Percentiles rank a stretch among this genome's conserved stretches.
These are phyloP conservation scores for Pseudomonodictys pantanalensis DNA, from an alignment of 495 filamentous ascomycete genomes.

Conservation along the genomic window DNA sequence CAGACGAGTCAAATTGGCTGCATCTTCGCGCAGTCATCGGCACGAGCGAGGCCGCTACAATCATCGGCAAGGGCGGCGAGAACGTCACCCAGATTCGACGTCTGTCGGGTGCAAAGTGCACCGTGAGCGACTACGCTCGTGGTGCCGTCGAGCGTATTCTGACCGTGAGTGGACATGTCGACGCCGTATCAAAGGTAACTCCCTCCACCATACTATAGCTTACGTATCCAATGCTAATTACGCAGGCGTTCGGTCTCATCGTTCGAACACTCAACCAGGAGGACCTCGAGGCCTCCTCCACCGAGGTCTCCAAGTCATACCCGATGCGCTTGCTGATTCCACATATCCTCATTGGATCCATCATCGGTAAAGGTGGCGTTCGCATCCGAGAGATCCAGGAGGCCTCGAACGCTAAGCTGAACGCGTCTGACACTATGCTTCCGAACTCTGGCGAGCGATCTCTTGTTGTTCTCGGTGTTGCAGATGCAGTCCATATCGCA, in stretches of 20 bases:
- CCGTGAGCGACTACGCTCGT: slow-evolving; percentile 94
- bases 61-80: slow-evolving; percentile 97
- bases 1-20: slow-evolving; percentile 94
- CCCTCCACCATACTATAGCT: slow-evolving; percentile 1
- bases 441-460: slow-evolving; percentile 94
- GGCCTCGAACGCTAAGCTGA: slow-evolving; percentile 91
- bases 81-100: slow-evolving; percentile 93
- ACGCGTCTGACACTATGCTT: slow-evolving; percentile 91
- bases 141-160: slow-evolving; percentile 95
- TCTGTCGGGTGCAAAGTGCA: slow-evolving; percentile 93
- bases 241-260: slow-evolving; percentile 92
- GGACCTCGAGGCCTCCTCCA: slow-evolving; percentile 79
- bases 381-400: slow-evolving; percentile 98
- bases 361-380: slow-evolving; percentile 93
- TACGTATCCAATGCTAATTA: slow-evolving; percentile 23
- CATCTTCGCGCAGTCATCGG: slow-evolving; percentile 95
- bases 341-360: slow-evolving; percentile 95
- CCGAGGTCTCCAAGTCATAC: slow-evolving; percentile 91
- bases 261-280: slow-evolving; percentile 98
- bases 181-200: slow-evolving; percentile 93
- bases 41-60: slow-evolving; percentile 92
- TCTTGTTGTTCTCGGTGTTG: slow-evolving; percentile 62
- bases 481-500: slow-evolving; percentile 87
- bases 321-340: slow-evolving; percentile 92
- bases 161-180: slow-evolving; percentile 91